Evolutionary conservation across 257 asterid species (phyloP).

Genomic region (Eustoma russellianum): DNA sequence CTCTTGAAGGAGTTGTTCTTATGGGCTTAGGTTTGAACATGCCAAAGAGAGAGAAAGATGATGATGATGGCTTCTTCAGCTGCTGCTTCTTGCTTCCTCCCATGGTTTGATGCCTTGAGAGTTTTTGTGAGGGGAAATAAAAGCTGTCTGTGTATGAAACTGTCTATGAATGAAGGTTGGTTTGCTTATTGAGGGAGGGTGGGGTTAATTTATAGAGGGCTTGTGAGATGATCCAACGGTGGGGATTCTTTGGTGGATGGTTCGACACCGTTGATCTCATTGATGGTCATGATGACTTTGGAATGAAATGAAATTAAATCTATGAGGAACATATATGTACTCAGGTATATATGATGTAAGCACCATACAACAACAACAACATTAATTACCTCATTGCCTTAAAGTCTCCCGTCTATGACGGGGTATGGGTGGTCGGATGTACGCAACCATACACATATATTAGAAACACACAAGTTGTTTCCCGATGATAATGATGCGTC

Average conservation of each 20-base stretch:
- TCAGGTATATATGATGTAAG: not conserved
- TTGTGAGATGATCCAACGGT: conserved; percentile 24
- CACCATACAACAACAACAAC: too few relatives aligned
- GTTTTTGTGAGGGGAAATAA: not conserved
- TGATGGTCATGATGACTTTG: conserved; percentile 42
- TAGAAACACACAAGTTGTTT: too few relatives aligned
- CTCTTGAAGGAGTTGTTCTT: conserved; percentile 1
- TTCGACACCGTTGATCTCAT: conserved; percentile 9
- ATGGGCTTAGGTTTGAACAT: conserved; percentile 37
- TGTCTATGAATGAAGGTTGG: conserved; percentile 8
- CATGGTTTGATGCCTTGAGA: conserved; percentile 13
- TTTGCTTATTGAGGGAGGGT: conserved; percentile 13
- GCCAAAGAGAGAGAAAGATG: conserved; percentile 37
- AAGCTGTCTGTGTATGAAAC: not conserved
- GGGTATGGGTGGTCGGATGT: too few relatives aligned
- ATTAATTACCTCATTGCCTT: too few relatives aligned
- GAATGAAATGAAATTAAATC: conserved; percentile 17
- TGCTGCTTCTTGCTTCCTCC: conserved; percentile 39
- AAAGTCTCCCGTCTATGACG: too few relatives aligned
- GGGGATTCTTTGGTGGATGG: conserved; percentile 21
- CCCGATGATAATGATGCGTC: too few relatives aligned
- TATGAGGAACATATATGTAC: not conserved
- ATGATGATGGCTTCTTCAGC: conserved; percentile 20
- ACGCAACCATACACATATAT: too few relatives aligned
- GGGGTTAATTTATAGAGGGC: conserved; percentile 29